phyloP scores from a whole-genome alignment of 805 yeast species.

The Pichia paraexigua region DNA sequence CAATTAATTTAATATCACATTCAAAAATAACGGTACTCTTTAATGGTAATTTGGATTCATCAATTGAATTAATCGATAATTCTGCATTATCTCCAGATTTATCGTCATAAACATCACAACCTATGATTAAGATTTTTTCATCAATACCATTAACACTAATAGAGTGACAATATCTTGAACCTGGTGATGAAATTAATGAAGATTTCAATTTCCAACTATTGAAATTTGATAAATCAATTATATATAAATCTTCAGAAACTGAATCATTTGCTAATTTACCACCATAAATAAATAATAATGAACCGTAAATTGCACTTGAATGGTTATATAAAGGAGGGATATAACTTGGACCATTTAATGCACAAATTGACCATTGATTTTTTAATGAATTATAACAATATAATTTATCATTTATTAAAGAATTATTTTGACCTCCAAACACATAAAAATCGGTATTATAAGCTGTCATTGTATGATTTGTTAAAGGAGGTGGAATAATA shows the following conservation, averaged over 20 bases:
- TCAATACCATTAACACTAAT: constrained; percentile 60
- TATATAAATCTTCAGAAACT: constrained; percentile 56
- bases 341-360: constrained; percentile 49
- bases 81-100: constrained; percentile 26
- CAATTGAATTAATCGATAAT: constrained; percentile 16
- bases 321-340: constrained; percentile 93
- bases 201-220: constrained; percentile 55
- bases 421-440: constrained; percentile 82
- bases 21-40: constrained; percentile 31
- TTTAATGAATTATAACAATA: constrained; percentile 70
- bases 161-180: constrained; percentile 88
- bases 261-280: constrained; percentile 75
- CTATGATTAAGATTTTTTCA: constrained; percentile 75
- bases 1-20: constrained; percentile 24
- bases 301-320: constrained; percentile 71
- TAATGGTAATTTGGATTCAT: constrained; percentile 25
- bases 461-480: constrained; percentile 85
- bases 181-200: constrained; percentile 48
- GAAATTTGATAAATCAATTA: constrained; percentile 65
- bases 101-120: constrained; percentile 78
- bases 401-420: constrained; percentile 61
- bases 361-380: constrained; percentile 63
- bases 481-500: constrained; percentile 63
- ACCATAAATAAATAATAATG: constrained; percentile 77
- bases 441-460: constrained; percentile 72